Conservation (phyloP, 345 rosid genomes). For the Corchorus capsularis region DNA sequence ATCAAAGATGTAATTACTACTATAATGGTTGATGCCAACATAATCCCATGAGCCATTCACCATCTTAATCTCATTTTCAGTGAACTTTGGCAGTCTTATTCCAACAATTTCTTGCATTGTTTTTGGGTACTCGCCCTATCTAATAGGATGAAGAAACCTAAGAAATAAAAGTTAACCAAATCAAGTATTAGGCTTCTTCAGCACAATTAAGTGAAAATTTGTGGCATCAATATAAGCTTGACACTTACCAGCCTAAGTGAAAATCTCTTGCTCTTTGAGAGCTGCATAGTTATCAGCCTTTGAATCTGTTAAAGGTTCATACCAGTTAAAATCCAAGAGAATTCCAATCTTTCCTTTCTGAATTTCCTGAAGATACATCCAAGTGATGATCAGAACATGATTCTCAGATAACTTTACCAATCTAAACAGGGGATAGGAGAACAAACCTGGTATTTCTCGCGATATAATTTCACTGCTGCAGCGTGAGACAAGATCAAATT, state of each 20-base stretch:
- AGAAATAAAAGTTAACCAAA: background rate
- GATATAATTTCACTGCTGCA: conserved; percentile 54
- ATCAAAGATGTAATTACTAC: conserved; percentile 45
- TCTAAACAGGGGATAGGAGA: background rate
- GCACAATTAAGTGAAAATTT: background rate
- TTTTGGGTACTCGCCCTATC: conserved; percentile 69
- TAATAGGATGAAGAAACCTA: conserved; percentile 69
- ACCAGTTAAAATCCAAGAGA: conserved; percentile 64
- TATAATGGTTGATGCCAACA: conserved; percentile 60
- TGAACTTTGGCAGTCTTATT: conserved; percentile 57
- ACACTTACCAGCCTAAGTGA: conserved; percentile 63
- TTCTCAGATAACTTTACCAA: background rate
- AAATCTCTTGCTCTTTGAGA: conserved; percentile 75
- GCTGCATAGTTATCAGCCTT: conserved; percentile 60
- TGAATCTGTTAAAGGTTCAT: conserved; percentile 58
- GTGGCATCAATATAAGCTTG: background rate
- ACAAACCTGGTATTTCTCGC: conserved; percentile 47
- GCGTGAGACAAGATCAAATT: conserved; percentile 61
- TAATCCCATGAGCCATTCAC: conserved; percentile 56
- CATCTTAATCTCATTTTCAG: conserved; percentile 33
- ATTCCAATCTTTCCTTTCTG: conserved; percentile 69
- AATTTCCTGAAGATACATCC: conserved; percentile 31
- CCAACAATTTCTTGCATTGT: conserved; percentile 54
- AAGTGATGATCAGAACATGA: background rate
- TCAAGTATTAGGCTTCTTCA: background rate